Conservation (phyloP, 1,139 yeast genomes). For the Debaryomyces subglobosus region DNA sequence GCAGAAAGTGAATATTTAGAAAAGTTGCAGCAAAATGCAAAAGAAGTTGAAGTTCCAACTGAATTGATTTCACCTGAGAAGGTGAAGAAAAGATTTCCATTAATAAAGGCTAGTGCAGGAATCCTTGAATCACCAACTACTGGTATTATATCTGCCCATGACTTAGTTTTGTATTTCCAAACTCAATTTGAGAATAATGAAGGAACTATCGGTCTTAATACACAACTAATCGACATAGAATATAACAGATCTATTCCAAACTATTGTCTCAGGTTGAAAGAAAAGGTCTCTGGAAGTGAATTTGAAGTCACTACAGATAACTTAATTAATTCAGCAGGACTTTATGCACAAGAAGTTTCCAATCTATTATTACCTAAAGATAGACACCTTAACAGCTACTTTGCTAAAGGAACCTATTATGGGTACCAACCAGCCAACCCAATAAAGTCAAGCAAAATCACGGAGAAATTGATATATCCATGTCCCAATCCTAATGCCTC, state of each 20-base stretch:
- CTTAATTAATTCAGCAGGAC: slow-evolving; percentile 78
- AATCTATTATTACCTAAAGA: slow-evolving; percentile 69
- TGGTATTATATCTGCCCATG: slow-evolving; percentile 84
- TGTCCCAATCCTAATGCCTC: slow-evolving; percentile 74
- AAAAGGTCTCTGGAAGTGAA: slow-evolving; percentile 34
- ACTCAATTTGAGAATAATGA: slow-evolving; percentile 55
- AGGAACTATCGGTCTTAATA: slow-evolving; percentile 67
- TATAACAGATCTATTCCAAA: slow-evolving; percentile 22
- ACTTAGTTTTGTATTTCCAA: slow-evolving; percentile 61
- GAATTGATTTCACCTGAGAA: slow-evolving; percentile 49
- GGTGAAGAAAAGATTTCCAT: slow-evolving; percentile 60
- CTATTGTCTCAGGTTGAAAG: slow-evolving; percentile 34
- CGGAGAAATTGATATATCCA: slow-evolving; percentile 66
- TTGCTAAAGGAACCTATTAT: slow-evolving; percentile 86
- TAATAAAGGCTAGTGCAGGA: slow-evolving; percentile 63
- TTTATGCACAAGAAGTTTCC: slow-evolving; percentile 68
- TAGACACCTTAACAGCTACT: slow-evolving; percentile 59
- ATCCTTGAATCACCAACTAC: slow-evolving; percentile 79
- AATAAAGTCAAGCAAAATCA: slow-evolving; percentile 27
- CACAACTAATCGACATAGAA: slow-evolving; percentile 54
- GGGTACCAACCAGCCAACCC: slow-evolving; percentile 52
- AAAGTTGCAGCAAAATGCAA: slow-evolving; percentile 52
- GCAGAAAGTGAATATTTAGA: slow-evolving; percentile 62
- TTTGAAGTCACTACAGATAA: slow-evolving; percentile 55
- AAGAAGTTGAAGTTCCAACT: slow-evolving; percentile 60